Evolutionary conservation across 768 basidiomycete genomes (phyloP).

Genomic region (Macrolepiota dolichaula): DNA sequence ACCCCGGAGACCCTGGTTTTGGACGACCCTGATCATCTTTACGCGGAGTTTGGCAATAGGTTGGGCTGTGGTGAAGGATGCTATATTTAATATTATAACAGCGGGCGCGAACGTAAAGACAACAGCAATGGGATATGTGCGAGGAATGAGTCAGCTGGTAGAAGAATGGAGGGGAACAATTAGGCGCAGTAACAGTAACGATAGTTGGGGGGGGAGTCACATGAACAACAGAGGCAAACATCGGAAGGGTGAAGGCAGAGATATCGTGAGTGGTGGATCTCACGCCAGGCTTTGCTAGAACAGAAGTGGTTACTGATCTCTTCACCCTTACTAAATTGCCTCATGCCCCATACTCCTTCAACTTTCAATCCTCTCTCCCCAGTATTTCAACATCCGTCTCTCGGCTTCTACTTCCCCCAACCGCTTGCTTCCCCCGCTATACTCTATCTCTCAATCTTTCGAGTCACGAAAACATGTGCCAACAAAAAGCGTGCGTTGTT

Average conservation of each 20-base stretch:
- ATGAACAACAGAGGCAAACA: constrained; percentile 29
- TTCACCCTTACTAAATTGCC: constrained; percentile 24
- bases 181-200: constrained; percentile 1
- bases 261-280: constrained; percentile 23
- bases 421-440: constrained; percentile 5
- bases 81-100: neutral
- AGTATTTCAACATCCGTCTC: constrained; percentile 4
- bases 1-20: neutral
- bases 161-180: neutral
- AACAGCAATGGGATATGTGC: neutral
- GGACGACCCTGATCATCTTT: neutral
- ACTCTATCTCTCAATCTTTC: neutral
- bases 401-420: constrained; percentile 14
- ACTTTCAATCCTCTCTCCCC: constrained; percentile 6
- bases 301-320: constrained; percentile 25
- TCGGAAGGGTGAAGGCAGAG: constrained; percentile 26
- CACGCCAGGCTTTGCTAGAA: constrained; percentile 28
- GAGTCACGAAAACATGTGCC: constrained; percentile 52
- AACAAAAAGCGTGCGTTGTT: constrained; percentile 66
- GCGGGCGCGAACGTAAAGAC: neutral
- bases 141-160: neutral
- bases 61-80: neutral
- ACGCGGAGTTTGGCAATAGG: neutral
- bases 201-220: constrained; percentile 22
- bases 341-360: constrained; percentile 21